Evolutionary conservation across 116 monocot genomes (phyloP).

Genomic region (Trichopus zeylanicus): DNA sequence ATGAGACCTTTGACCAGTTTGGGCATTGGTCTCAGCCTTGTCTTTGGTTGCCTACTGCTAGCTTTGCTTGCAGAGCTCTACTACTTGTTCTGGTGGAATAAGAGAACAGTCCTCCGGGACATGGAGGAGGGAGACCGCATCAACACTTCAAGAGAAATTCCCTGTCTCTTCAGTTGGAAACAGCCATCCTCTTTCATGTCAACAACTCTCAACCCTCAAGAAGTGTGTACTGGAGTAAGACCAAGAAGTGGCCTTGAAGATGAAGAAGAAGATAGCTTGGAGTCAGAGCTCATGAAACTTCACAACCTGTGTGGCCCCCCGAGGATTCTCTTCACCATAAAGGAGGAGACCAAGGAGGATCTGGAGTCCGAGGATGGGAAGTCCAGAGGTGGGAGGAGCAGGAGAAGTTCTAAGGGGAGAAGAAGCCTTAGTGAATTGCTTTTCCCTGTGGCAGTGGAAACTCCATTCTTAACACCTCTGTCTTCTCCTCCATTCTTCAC

Average conservation of each 20-base stretch:
- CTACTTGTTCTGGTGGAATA: slow-evolving; percentile 73
- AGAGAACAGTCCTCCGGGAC: slow-evolving; percentile 24
- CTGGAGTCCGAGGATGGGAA: slow-evolving; percentile 49
- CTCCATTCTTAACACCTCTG: slow-evolving; percentile 60
- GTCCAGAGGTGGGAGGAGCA: slow-evolving; percentile 39
- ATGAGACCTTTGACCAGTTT: slow-evolving; percentile 58
- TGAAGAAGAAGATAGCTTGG: slow-evolving; percentile 34
- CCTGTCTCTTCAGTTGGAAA: slow-evolving; percentile 48
- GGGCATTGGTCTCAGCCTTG: slow-evolving; percentile 39
- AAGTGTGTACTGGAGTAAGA: slow-evolving; percentile 11
- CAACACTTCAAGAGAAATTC: slow-evolving; percentile 28
- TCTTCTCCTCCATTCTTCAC: slow-evolving; percentile 76
- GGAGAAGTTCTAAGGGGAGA: slow-evolving; percentile 43
- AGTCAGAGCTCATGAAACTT: slow-evolving; percentile 71
- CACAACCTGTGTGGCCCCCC: slow-evolving; percentile 57
- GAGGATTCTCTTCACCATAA: slow-evolving; percentile 83
- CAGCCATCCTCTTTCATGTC: slow-evolving; percentile 32
- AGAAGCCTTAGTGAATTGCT: slow-evolving; percentile 51
- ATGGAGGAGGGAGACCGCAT: slow-evolving; percentile 11
- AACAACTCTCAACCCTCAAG: slow-evolving; percentile 33
- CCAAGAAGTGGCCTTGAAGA: slow-evolving; percentile 9
- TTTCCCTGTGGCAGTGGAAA: slow-evolving; percentile 17
- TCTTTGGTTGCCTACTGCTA: slow-evolving; percentile 62
- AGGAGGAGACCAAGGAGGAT: slow-evolving; percentile 80
- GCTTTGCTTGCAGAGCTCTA: slow-evolving; percentile 72